Evolutionary conservation across 352 stramenopile genomes (phyloP).

Genomic region (Thalassiosira gravida): DNA sequence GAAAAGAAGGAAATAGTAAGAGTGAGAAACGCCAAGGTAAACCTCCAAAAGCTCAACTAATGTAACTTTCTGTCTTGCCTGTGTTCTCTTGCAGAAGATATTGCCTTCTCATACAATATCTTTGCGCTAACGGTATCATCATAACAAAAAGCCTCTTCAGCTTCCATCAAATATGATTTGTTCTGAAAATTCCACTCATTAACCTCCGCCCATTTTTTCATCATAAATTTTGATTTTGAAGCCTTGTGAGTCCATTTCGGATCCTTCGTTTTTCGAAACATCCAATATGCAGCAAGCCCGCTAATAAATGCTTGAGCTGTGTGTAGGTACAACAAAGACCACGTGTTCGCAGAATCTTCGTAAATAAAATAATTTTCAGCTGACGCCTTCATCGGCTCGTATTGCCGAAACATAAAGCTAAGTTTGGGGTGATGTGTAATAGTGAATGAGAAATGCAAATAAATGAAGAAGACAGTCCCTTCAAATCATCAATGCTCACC

Average conservation of each 20-base stretch:
- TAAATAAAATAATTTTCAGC: conserved; percentile 20
- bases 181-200: conserved; percentile 40
- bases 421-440: background rate
- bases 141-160: conserved; percentile 29
- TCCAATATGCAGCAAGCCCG: conserved; percentile 32
- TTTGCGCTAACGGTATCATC: conserved; percentile 25
- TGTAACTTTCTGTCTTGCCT: conserved; percentile 25
- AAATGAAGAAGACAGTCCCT: too few species aligned
- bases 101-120: conserved; percentile 41
- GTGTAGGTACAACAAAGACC: background rate
- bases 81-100: conserved; percentile 42
- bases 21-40: background rate
- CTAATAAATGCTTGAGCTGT: background rate
- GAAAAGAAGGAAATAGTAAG: conserved; percentile 8
- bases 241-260: conserved; percentile 19
- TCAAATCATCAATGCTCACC: background rate
- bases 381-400: conserved; percentile 2
- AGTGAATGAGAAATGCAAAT: background rate
- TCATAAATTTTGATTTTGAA: conserved; percentile 3
- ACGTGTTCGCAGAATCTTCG: background rate
- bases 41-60: too few species aligned
- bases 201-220: conserved; percentile 31
- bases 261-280: conserved; percentile 32
- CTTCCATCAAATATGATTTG: conserved; percentile 36
- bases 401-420: conserved; percentile 24